Percentiles rank a stretch among this genome's conserved stretches.
Evolutionary conservation across 2,329 filamentous ascomycete species (phyloP).

Genomic region (Achaetomium macrosporum): DNA sequence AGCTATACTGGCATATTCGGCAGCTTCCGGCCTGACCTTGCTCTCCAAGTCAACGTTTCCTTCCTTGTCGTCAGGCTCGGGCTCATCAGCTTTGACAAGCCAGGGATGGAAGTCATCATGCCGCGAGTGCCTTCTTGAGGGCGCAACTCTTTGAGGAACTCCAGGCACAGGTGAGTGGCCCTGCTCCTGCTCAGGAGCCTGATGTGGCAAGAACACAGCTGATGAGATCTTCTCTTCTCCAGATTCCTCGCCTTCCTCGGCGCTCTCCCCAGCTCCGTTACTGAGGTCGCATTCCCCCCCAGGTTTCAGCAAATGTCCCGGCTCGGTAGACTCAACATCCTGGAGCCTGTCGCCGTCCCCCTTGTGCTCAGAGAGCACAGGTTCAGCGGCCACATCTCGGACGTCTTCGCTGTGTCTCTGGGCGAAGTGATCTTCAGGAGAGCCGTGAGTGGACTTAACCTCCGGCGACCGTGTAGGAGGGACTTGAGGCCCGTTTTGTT

Average conservation of each 20-base stretch:
- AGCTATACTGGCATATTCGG: conserved; percentile 22
- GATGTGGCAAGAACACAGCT: conserved; percentile 74
- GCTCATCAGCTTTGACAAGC: conserved; percentile 54
- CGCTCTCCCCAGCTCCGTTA: conserved; percentile 34
- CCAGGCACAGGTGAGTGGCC: conserved; percentile 22
- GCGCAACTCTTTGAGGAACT: conserved; percentile 15
- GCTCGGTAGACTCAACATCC: conserved; percentile 7
- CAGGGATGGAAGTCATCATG: conserved; percentile 43
- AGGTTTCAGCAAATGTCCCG: conserved; percentile 16
- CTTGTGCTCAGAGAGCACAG: conserved; percentile 2
- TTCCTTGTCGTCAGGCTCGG: conserved; percentile 32
- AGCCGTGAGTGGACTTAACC: conserved; percentile 8
- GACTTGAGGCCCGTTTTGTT: conserved; percentile 5
- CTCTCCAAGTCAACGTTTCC: conserved; percentile 29
- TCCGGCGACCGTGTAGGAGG: conserved; percentile 17
- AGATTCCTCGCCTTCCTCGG: conserved; percentile 54
- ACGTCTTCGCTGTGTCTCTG: conserved; percentile 7
- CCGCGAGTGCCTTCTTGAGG: conserved; percentile 22
- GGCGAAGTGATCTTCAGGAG: conserved; percentile 22
- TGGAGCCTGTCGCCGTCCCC: background rate
- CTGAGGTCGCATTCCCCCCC: conserved; percentile 36
- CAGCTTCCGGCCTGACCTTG: conserved; percentile 23
- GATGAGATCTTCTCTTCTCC: conserved; percentile 84
- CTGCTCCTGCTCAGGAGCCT: conserved; percentile 43
- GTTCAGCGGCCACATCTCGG: conserved; percentile 6